These are phyloP conservation scores for Mrakia gelida DNA, from an alignment of 768 basidiomycete genomes.

Conservation along the genomic window DNA sequence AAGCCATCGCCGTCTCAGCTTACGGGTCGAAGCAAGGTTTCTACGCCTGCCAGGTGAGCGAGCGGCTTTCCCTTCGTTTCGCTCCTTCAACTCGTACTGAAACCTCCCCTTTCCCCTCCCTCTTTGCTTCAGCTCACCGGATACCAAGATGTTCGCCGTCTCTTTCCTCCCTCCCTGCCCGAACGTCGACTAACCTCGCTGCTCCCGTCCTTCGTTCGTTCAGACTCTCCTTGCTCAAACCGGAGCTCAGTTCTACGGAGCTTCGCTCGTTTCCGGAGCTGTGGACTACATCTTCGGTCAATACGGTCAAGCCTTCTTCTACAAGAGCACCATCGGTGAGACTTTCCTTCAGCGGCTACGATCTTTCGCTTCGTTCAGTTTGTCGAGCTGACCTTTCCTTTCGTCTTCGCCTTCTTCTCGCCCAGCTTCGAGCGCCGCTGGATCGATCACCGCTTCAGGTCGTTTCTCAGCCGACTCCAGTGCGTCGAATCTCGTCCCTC, in stretches of 20 bases:
- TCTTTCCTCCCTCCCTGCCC: not conserved
- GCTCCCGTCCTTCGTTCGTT: not conserved
- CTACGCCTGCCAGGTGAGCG: not conserved
- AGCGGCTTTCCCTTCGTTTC: too few species aligned
- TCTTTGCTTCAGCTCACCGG: not conserved
- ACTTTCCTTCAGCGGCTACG: too few species aligned
- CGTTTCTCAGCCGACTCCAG: not conserved
- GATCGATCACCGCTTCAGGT: not conserved
- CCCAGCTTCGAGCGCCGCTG: not conserved
- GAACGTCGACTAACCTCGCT: not conserved
- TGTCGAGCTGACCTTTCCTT: not conserved
- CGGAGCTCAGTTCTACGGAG: not conserved
- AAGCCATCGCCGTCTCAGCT: not conserved
- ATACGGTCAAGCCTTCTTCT: not conserved
- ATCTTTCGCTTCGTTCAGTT: not conserved
- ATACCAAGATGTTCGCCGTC: not conserved
- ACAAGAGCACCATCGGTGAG: not conserved
- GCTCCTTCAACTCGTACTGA: too few species aligned
- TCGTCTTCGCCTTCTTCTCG: not conserved
- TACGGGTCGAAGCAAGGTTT: not conserved
- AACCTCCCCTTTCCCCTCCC: too few species aligned
- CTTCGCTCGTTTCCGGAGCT: not conserved
- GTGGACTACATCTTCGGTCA: not conserved
- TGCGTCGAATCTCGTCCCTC: too few species aligned
- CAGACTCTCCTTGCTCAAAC: not conserved